Base-by-base conservation (phyloP, 306 rosid species). In the Prunus davidiana region DNA sequence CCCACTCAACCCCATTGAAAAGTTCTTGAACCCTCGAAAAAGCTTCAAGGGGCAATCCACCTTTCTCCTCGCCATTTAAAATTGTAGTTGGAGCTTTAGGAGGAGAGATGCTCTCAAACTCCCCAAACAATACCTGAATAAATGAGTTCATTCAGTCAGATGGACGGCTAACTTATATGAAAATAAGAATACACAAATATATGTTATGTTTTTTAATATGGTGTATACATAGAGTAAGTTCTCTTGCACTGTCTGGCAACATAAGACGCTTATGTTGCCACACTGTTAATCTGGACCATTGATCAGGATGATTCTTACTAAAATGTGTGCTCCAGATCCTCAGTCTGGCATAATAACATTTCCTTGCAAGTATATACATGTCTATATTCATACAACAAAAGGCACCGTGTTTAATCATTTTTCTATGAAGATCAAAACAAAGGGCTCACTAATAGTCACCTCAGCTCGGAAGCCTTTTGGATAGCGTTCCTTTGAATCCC, bases 21-120 rank as follows among this genome's bases (percentile, higher is more conserved):
- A 95, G 92, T 83, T 95, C 98, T 82, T 92, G 97, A 84, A 95
- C 98, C 86, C 91, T 90, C 71, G 98, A 92, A 88, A 95, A 95
- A 52, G 98, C 97, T 86, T 95, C 98, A 72, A 92, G 85, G 25
- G 98, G 98, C 80, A 95, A 82, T 70, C 98, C 98, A 80, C 98
- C 97, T 82, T 85, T 95, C 88, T 92, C 95, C 81, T 95, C 98
- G 4, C 96, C 96, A 85, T 92, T 89, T 82, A 95, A 87, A 62
- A 92, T 90, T 47, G 90, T 73, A 43, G 88, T 88, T 0, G 95
- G 95, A 77, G 90, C 93, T 82, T 84, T 90, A 24, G 86, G 90
- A 62, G 96, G 93, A 86, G 93, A 89, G 60, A 88, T 81, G 81
- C 75, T 92, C 67, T 92, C 98, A 73, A 92, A 90, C 80, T 95